A percentile compares a stretch with the other conserved stretches of the same genome.
These are phyloP conservation scores for Setomelanomma holmii DNA, from an alignment of 2,329 filamentous ascomycete genomes.

Conservation along the genomic window DNA sequence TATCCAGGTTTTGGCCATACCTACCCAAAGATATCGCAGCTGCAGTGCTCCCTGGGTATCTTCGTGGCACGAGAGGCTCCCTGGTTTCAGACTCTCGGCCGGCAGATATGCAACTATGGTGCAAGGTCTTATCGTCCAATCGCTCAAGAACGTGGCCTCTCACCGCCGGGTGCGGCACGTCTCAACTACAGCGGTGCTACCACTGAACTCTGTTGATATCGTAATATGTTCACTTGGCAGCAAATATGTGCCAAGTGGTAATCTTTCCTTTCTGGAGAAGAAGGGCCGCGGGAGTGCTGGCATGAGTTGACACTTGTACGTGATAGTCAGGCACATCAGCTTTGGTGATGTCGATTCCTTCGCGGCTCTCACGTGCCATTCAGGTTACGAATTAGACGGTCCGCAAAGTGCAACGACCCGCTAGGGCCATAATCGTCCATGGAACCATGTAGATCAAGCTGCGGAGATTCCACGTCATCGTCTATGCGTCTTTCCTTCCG, in stretches of 20 bases:
- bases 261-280: constrained; percentile 1
- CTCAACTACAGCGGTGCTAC: constrained; percentile 19
- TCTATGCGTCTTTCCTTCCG: no score
- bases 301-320: neutral
- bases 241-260: constrained; percentile 6
- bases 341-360: no score
- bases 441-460: constrained; percentile 30
- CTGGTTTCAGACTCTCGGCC: constrained; percentile 12
- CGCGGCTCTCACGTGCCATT: no score
- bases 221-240: constrained; percentile 8
- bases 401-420: constrained; percentile 33
- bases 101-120: constrained; percentile 21
- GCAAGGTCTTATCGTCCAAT: constrained; percentile 41
- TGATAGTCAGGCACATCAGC: constrained; percentile 8
- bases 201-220: constrained; percentile 12
- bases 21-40: neutral
- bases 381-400: constrained; percentile 34
- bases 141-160: constrained; percentile 46
- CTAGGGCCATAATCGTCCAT: constrained; percentile 30
- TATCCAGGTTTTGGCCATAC: constrained; percentile 19
- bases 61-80: constrained; percentile 16
- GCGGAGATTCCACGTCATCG: constrained; percentile 25
- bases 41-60: neutral
- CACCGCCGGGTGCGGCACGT: constrained; percentile 33
- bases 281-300: no score